Evolutionary conservation across 2,329 filamentous ascomycete species (phyloP), one percentile per base, ranked within the genome.

Genomic region (Paecilomyces sp.): DNA sequence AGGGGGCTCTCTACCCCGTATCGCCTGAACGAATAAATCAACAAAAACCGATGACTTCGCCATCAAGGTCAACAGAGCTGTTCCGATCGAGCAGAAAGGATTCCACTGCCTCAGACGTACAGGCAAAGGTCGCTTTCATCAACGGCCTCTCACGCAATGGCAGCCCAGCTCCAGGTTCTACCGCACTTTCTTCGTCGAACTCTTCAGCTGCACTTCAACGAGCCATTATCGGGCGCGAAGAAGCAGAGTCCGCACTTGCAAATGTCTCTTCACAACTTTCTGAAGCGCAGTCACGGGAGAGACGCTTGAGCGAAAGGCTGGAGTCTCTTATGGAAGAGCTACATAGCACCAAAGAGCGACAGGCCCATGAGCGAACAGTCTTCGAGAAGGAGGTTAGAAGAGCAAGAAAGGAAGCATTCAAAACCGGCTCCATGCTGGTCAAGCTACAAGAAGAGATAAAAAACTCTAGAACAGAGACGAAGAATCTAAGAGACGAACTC

Each of bases 321-420:
- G 75, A 79, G 63, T 73, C 73, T 8, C 65, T 78, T 55, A 64
- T 84, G 69, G 83, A 83, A 65, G 82, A 85, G 65, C 70, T 82
- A 36, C 76, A 80, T 34, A 73, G 75, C 11, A 73, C 78, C 13
- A 84, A 84, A 66, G 79, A 81, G 63, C 75, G 81, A 41, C 77
- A 82, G 61, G 71, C 70, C 12, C 75, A 80, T 58, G 77, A 80
- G 63, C 71, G 78, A 62, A 66, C 72, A 1, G 68, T 83, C 6
- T 85, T 83, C 63, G 81, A 85, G 63, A 85, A 84, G 63, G 83
- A 85, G 65, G 76, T 85, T 33, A 74, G 81, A 53, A 79, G 79
- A 57, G 75, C 80, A 50, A 75, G 81, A 18, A 85, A 85, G 67
- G 83, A 85, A 65, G 81, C 82, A 1, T 85, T 84, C 66, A 83